Percentiles rank a stretch among this genome's conserved stretches.
Evolutionary conservation across 169 alveolate species (phyloP).

Genomic region (Neospora caninum): DNA sequence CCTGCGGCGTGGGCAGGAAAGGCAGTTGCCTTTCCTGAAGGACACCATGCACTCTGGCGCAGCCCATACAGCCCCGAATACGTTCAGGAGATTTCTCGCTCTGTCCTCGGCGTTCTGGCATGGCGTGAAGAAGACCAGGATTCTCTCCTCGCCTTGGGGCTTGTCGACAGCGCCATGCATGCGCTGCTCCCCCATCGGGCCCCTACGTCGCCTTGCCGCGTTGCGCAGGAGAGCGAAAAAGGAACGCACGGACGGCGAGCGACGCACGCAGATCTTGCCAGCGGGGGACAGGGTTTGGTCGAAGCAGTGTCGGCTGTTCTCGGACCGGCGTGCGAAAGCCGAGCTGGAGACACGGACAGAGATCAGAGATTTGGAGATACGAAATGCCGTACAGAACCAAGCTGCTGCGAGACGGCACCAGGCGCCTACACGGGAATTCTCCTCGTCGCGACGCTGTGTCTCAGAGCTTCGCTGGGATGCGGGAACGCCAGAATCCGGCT

Average conservation of each 20-base stretch:
- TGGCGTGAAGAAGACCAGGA: conserved; percentile 30
- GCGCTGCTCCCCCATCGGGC: conserved; percentile 5
- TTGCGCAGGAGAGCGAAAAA: not conserved
- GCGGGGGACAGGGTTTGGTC: not conserved
- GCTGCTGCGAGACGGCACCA: not conserved
- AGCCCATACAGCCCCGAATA: not conserved
- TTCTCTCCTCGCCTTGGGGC: not conserved
- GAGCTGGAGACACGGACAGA: no score
- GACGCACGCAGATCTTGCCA: not conserved
- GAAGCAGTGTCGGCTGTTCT: no score
- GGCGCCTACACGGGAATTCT: not conserved
- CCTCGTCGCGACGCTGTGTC: not conserved
- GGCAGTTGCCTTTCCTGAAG: not conserved
- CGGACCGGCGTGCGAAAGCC: no score
- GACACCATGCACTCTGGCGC: not conserved
- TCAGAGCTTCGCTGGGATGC: not conserved
- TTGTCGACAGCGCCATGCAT: conserved; percentile 22
- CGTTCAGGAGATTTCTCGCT: not conserved
- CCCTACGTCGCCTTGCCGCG: not conserved
- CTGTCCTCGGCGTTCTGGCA: not conserved
- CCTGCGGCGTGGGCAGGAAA: not conserved
- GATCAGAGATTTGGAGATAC: no score
- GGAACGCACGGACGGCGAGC: no score
- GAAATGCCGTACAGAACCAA: not conserved
- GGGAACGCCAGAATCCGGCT: not conserved